These are phyloP conservation scores for Amorphotheca resinae DNA, from an alignment of 495 filamentous ascomycete species.

Conservation along the genomic window DNA sequence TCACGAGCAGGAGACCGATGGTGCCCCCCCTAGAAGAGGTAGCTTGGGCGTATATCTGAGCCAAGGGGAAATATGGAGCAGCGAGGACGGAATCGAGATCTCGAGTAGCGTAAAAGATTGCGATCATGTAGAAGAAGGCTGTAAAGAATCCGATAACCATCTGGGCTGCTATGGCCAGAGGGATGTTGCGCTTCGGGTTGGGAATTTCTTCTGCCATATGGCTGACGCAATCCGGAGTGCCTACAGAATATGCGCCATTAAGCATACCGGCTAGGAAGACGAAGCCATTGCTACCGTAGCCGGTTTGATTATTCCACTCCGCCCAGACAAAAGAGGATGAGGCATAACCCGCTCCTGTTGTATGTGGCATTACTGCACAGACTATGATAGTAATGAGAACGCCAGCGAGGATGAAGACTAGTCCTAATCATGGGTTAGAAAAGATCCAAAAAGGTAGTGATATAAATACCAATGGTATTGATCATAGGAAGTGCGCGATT, in stretches of 20 bases:
- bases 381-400: constrained; percentile 62
- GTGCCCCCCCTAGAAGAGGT: constrained; percentile 46
- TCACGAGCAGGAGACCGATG: constrained; percentile 57
- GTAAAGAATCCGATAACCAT: constrained; percentile 46
- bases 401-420: constrained; percentile 58
- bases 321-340: constrained; percentile 46
- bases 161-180: constrained; percentile 48
- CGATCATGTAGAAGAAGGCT: constrained; percentile 64
- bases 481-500: constrained; percentile 56
- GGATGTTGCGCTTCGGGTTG: constrained; percentile 46
- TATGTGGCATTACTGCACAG: constrained; percentile 59
- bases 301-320: constrained; percentile 13
- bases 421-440: too few species aligned
- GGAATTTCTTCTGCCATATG: constrained; percentile 28
- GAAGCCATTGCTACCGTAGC: constrained; percentile 43
- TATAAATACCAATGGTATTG: constrained; percentile 45
- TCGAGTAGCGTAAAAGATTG: constrained; percentile 59
- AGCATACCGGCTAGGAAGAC: constrained; percentile 73
- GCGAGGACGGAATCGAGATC: constrained; percentile 47
- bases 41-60: constrained; percentile 68
- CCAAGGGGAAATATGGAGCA: constrained; percentile 53
- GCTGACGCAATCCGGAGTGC: constrained; percentile 62
- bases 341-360: constrained; percentile 31
- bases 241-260: constrained; percentile 77
- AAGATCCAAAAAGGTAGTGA: too few species aligned